Evolutionary conservation across 352 stramenopile genomes (phyloP), one percentile per base, ranked within the genome.

Genomic region (Globisporangium solare): DNA sequence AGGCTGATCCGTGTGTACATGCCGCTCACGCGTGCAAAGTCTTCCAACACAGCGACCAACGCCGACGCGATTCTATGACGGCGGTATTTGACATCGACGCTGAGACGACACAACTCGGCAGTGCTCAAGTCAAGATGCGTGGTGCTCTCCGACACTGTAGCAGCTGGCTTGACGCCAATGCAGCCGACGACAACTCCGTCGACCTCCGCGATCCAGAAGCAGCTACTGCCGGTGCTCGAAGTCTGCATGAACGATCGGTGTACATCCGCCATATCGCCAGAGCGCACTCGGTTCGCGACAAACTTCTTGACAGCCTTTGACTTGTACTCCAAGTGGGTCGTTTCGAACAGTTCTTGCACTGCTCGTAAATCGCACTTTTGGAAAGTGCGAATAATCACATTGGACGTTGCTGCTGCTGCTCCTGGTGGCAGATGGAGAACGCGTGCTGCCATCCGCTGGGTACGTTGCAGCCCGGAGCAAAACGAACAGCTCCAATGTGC

Each of bases 281-380:
- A 48, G 32, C 67, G 60, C 13, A 89, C 66, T 8, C 73, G 74
- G 20, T 84, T 84, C 10, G 71, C 70, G 22, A 89, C 76, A 56
- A 92, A 88, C 58, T 86, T 82, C 31, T 71, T 67, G 8, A 92
- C 81, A 17, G 81, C 79, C 52, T 82, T 83, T 40, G 76, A 86
- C 11, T 54, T 56, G 47, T 87, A 84, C 46, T 83, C 73, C 5
- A 87, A 64, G 24, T 88, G 81, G 0, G 74, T 78, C 40, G 66
- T 72, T 49, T 81, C 69, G 60, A 89, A 92, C 7, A 92, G 72
- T 17, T 69, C 64, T 27, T 76, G 79, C 35, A 85, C 81, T 2
- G 51, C 45, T 18, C 43, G 51, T 42, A 78, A 51, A 45, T 92
- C 81, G 4, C 59, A 22, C n/a, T 31, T 39, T 27, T 81, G 66